Base-by-base conservation (phyloP, 1,139 yeast genomes). In the Yarrowia galli region DNA sequence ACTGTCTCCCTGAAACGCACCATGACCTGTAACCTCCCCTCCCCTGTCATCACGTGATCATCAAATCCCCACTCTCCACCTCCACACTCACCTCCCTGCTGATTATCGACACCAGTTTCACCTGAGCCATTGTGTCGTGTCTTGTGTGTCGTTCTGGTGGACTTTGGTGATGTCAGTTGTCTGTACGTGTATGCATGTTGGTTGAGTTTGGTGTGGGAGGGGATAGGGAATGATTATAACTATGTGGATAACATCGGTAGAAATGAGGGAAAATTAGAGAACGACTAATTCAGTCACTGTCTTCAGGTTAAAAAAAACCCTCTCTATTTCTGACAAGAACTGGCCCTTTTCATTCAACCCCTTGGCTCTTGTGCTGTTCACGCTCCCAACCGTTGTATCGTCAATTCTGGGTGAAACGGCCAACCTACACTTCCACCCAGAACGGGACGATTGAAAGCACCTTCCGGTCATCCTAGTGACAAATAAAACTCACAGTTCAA, bases 21-120 rank as follows among this genome's bases (percentile, higher is more conserved):
- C n/a, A n/a, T n/a, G n/a, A n/a, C n/a, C n/a, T n/a, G n/a, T n/a
- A n/a, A n/a, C n/a, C n/a, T n/a, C n/a, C n/a, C n/a, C n/a, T n/a
- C n/a, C n/a, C n/a, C n/a, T n/a, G n/a, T n/a, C n/a, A 5, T 46
- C 51, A 23, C 51, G 20, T 16, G 10, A 10, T 23, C 25, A 1
- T 20, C 40, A 1, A 2, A 2, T 36, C 40, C 18, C n/a, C 43
- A 2, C 16, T 18, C n/a, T 4, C 45, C 45, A 8, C 48, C 9
- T 12, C 7, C 48, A 6, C 6, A 58, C 64, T 58, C 51, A 58
- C 64, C 51, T 58, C 64, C 25, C 64, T 23, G 51, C 64, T 58
- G 51, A 58, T 58, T 43, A 58, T 58, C 64, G 64, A 58, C 51
- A 58, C 64, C 51, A 58, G 15, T 43, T 58, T 58, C 49, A 58